Conservation (phyloP, 805 yeast species). For the Yarrowia deformans region DNA sequence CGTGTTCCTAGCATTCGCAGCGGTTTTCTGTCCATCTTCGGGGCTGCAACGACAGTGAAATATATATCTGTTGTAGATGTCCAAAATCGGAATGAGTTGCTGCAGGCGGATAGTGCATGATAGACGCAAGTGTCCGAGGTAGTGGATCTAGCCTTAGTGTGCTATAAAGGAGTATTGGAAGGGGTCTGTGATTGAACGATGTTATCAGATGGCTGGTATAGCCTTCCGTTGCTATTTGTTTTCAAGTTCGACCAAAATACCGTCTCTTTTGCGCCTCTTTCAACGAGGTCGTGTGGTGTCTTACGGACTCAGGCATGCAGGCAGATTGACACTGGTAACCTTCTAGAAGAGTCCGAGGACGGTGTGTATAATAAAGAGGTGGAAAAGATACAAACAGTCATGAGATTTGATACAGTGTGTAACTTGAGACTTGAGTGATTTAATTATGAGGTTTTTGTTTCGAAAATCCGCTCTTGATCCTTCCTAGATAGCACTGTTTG, state of each 20-base stretch:
- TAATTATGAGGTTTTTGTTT: too few relatives aligned
- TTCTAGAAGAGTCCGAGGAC: constrained; percentile 7
- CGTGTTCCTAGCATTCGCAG: constrained; percentile 35
- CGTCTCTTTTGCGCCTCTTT: neutral
- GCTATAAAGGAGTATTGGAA: too few relatives aligned
- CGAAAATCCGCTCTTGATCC: too few relatives aligned
- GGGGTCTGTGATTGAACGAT: too few relatives aligned
- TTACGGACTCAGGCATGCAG: neutral
- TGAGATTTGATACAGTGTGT: too few relatives aligned
- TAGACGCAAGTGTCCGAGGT: neutral
- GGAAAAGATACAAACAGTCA: too few relatives aligned
- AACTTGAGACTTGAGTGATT: too few relatives aligned
- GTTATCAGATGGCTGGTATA: too few relatives aligned
- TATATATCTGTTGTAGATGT: constrained; percentile 1
- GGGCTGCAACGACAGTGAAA: neutral
- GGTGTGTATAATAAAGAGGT: neutral
- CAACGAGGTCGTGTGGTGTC: constrained; percentile 3
- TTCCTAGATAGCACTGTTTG: too few relatives aligned
- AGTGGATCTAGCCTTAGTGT: neutral
- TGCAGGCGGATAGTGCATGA: constrained; percentile 35
- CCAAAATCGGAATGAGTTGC: constrained; percentile 13
- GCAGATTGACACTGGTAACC: constrained; percentile 3
- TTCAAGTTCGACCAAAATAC: too few relatives aligned
- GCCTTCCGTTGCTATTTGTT: too few relatives aligned
- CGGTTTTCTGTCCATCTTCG: constrained; percentile 26